Evolutionary conservation across 108 stramenopile species (phyloP).

Genomic region (Epithemia pelagica): DNA sequence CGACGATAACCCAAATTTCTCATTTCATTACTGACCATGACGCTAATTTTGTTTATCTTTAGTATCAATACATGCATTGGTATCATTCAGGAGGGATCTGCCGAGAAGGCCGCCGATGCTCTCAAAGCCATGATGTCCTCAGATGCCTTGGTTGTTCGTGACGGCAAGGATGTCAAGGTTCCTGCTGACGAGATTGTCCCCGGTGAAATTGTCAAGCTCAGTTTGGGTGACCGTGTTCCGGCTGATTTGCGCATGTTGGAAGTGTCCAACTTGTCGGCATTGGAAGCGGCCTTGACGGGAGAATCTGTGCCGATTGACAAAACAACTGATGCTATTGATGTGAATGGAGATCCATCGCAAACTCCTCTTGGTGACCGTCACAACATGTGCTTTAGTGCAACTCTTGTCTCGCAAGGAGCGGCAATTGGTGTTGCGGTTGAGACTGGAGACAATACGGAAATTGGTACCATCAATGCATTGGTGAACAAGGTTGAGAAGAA

Average conservation of each 20-base stretch:
- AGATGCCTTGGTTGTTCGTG: slow-evolving; percentile 63
- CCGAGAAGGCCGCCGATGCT: slow-evolving; percentile 72
- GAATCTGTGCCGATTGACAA: slow-evolving; percentile 90
- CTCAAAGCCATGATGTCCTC: slow-evolving; percentile 74
- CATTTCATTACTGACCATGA: no score
- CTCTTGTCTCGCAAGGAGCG: slow-evolving; percentile 83
- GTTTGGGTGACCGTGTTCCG: slow-evolving; percentile 73
- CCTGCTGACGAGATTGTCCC: slow-evolving; percentile 57
- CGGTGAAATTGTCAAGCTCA: slow-evolving; percentile 64
- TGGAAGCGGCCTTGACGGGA: slow-evolving; percentile 89
- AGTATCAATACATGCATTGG: slow-evolving; percentile 71
- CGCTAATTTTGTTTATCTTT: no score
- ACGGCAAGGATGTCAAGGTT: slow-evolving; percentile 60
- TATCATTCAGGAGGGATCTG: slow-evolving; percentile 75
- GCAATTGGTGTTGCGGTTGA: slow-evolving; percentile 77
- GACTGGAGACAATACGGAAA: slow-evolving; percentile 87
- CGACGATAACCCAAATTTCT: no score
- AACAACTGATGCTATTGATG: slow-evolving; percentile 36
- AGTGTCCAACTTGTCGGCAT: slow-evolving; percentile 60
- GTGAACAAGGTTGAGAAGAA: slow-evolving; percentile 72
- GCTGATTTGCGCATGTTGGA: slow-evolving; percentile 83
- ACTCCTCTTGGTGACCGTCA: slow-evolving; percentile 79
- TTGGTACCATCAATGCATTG: slow-evolving; percentile 89
- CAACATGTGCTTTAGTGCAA: slow-evolving; percentile 85
- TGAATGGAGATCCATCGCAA: slow-evolving; percentile 36